Conservation (phyloP, 108 stramenopile genomes). For the Cyclotella baltica region DNA sequence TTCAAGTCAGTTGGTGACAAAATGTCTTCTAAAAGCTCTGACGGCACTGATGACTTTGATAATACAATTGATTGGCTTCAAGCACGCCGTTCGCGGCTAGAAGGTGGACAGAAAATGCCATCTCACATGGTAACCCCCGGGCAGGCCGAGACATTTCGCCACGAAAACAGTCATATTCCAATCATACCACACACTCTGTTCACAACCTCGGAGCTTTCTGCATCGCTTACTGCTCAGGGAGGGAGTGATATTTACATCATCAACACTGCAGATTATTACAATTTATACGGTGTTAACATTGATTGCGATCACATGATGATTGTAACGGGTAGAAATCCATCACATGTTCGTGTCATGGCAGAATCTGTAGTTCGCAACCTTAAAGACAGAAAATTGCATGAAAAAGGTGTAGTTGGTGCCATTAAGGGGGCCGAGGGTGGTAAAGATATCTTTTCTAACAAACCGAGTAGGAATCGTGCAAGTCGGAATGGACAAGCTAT, state of each 20-base stretch:
- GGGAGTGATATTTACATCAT: conserved; percentile 61
- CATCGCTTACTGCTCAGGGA: conserved; percentile 62
- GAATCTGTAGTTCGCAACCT: conserved; percentile 75
- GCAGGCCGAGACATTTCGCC: conserved; percentile 39
- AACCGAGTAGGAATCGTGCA: conserved; percentile 40
- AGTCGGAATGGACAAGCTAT: conserved; percentile 34
- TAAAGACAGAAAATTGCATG: conserved; percentile 68
- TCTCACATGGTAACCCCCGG: conserved; percentile 51
- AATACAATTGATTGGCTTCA: conserved; percentile 75
- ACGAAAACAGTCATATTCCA: conserved; percentile 56
- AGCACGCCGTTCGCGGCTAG: conserved; percentile 63
- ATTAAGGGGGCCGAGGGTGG: conserved; percentile 62
- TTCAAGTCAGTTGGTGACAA: background rate
- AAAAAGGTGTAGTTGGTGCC: conserved; percentile 72
- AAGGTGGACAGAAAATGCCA: conserved; percentile 6
- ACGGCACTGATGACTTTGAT: conserved; percentile 19
- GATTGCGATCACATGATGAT: conserved; percentile 53
- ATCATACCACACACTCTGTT: conserved; percentile 64
- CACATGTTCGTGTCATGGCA: conserved; percentile 63
- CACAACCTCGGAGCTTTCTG: conserved; percentile 66
- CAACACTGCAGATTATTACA: conserved; percentile 47
- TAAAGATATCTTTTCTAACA: conserved; percentile 46
- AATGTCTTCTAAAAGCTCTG: background rate
- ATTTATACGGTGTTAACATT: conserved; percentile 39
- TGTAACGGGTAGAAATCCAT: conserved; percentile 53